Evolutionary conservation across 2,329 filamentous ascomycete genomes (phyloP).

Genomic region (Fusarium oligoseptatum): DNA sequence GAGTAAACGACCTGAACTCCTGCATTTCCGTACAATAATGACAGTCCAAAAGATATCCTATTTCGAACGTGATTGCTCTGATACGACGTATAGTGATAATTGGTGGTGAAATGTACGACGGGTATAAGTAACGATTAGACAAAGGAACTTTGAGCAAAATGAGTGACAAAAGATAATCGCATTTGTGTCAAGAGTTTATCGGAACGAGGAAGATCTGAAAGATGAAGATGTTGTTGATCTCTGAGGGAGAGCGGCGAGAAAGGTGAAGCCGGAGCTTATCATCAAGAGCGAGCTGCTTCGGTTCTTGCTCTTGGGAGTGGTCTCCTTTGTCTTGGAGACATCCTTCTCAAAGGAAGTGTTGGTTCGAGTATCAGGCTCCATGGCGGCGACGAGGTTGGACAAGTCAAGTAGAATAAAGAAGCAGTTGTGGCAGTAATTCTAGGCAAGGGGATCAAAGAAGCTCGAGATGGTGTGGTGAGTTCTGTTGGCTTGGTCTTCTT

Average conservation of each 20-base stretch:
- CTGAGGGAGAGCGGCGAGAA: constrained; percentile 45
- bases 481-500: constrained; percentile 15
- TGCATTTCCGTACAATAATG: constrained; percentile 28
- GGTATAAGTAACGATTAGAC: constrained; percentile 12
- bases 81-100: not conserved
- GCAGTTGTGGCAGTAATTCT: constrained; percentile 3
- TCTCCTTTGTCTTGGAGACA: constrained; percentile 43
- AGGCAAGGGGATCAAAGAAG: constrained; percentile 31
- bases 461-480: constrained; percentile 26
- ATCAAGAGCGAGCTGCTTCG: constrained; percentile 45
- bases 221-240: constrained; percentile 36
- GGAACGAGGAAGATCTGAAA: constrained; percentile 45
- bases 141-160: constrained; percentile 27
- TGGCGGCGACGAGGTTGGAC: constrained; percentile 21
- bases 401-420: constrained; percentile 3
- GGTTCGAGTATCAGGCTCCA: constrained; percentile 42
- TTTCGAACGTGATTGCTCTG: not conserved
- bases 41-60: not conserved
- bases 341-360: constrained; percentile 46
- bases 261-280: constrained; percentile 48
- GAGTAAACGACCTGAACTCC: constrained; percentile 26
- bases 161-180: constrained; percentile 28
- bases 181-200: constrained; percentile 32
- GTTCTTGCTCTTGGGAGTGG: constrained; percentile 38
- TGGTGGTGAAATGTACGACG: constrained; percentile 3